Conservation (phyloP, 768 basidiomycete genomes). For the Lentinula boryana region DNA sequence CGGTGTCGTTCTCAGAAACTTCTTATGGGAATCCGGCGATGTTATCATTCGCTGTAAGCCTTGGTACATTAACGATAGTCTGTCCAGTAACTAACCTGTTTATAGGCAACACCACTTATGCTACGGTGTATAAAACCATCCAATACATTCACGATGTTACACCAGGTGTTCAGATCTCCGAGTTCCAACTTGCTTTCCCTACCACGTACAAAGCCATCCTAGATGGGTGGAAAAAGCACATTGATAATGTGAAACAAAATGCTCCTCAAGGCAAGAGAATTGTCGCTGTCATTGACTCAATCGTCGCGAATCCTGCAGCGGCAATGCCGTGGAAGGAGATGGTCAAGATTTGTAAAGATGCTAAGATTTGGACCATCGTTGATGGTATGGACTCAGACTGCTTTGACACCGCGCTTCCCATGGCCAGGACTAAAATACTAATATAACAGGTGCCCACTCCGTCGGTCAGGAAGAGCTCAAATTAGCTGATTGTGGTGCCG, state of each 20-base stretch:
- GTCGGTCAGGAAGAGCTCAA: constrained; percentile 56
- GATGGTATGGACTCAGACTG: constrained; percentile 22
- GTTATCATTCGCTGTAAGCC: constrained; percentile 55
- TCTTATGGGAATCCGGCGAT: constrained; percentile 64
- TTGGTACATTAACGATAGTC: background rate
- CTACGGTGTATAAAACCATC: constrained; percentile 38
- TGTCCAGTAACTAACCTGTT: background rate
- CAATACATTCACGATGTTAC: constrained; percentile 46
- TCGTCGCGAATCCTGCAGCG: constrained; percentile 44
- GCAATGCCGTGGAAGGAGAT: constrained; percentile 56
- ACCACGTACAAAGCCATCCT: constrained; percentile 49
- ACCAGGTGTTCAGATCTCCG: constrained; percentile 37
- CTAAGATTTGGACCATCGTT: constrained; percentile 45
- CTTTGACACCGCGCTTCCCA: background rate
- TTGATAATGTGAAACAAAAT: constrained; percentile 13
- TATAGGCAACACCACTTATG: constrained; percentile 52
- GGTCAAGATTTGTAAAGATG: constrained; percentile 46
- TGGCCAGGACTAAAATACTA: too few relatives aligned
- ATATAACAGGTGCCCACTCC: constrained; percentile 43
- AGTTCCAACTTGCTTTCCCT: constrained; percentile 41
- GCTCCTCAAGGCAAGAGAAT: constrained; percentile 25
- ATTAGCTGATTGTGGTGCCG: constrained; percentile 37
- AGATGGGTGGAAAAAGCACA: constrained; percentile 31
- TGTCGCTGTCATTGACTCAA: constrained; percentile 49
- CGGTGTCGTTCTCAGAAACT: constrained; percentile 60